phyloP scores from a whole-genome alignment of 805 yeast genomes.

The Tetrapisispora pingtungensis region DNA sequence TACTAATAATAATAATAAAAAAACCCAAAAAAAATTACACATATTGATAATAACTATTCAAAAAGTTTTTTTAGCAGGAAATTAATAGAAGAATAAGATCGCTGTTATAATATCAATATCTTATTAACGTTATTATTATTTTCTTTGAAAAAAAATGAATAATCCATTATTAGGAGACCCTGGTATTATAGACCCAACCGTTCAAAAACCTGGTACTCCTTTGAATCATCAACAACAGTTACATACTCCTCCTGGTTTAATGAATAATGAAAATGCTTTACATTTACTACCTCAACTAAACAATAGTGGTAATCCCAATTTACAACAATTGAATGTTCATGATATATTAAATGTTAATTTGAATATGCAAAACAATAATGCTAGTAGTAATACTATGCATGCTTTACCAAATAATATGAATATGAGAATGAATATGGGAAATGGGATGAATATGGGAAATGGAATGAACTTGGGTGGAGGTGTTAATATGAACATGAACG shows the following conservation, averaged over 20 bases:
- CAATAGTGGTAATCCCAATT: slow-evolving; percentile 6
- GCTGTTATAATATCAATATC: no score
- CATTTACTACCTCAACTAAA: slow-evolving; percentile 11
- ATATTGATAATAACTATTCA: no score
- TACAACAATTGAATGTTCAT: not conserved
- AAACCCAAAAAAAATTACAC: no score
- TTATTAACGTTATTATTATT: no score
- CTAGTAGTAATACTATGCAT: not conserved
- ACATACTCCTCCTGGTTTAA: slow-evolving; percentile 21
- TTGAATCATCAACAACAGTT: slow-evolving; percentile 7
- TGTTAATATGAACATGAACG: slow-evolving; percentile 5
- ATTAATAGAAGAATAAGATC: no score
- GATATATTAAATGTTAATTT: slow-evolving; percentile 1
- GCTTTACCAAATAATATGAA: not conserved
- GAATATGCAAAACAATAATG: not conserved
- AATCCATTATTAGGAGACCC: slow-evolving; percentile 23
- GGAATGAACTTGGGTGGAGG: slow-evolving; percentile 1
- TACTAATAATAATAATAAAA: no score
- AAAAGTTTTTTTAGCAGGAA: no score
- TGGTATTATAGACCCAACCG: not conserved
- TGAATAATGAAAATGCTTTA: slow-evolving; percentile 4
- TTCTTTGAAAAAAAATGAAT: no score
- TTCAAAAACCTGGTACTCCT: slow-evolving; percentile 9
- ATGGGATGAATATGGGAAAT: slow-evolving; percentile 4
- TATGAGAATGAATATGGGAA: slow-evolving; percentile 4